phyloP scores from a whole-genome alignment of 345 rosid species.

The Zanthoxylum bungeanum region DNA sequence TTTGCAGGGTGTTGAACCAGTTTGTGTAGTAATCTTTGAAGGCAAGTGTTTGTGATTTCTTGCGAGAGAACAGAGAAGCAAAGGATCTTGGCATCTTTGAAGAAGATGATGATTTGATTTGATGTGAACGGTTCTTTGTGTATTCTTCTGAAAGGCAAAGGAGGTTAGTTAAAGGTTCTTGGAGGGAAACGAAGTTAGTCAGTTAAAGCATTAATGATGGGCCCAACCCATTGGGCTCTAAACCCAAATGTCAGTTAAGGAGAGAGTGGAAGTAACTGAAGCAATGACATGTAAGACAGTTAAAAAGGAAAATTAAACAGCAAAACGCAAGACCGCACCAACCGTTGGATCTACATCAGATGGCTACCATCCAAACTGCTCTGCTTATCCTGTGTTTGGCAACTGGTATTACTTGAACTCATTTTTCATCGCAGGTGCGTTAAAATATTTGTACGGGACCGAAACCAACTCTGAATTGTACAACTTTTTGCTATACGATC shows the following conservation, averaged over 20 bases:
- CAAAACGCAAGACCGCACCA: slow-evolving; percentile 57
- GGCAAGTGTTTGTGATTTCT: slow-evolving; percentile 40
- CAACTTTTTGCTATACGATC: slow-evolving; percentile 38
- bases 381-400: slow-evolving; percentile 54
- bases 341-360: slow-evolving; percentile 91
- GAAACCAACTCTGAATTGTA: slow-evolving; percentile 67
- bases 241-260: too few species aligned
- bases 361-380: slow-evolving; percentile 74
- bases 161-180: not conserved
- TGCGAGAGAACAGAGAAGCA: slow-evolving; percentile 44
- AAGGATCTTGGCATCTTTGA: slow-evolving; percentile 43
- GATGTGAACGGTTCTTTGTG: not conserved
- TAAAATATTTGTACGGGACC: slow-evolving; percentile 74
- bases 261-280: too few species aligned
- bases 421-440: slow-evolving; percentile 75
- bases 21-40: slow-evolving; percentile 60
- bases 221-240: too few species aligned
- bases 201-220: not conserved
- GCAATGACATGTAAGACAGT: too few species aligned
- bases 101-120: not conserved
- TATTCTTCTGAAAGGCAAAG: not conserved
- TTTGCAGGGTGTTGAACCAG: slow-evolving; percentile 60
- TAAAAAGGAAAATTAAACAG: too few species aligned
- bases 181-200: not conserved
- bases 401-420: slow-evolving; percentile 77